Conservation (phyloP, 306 rosid species). For the Begonia peltatifolia region DNA sequence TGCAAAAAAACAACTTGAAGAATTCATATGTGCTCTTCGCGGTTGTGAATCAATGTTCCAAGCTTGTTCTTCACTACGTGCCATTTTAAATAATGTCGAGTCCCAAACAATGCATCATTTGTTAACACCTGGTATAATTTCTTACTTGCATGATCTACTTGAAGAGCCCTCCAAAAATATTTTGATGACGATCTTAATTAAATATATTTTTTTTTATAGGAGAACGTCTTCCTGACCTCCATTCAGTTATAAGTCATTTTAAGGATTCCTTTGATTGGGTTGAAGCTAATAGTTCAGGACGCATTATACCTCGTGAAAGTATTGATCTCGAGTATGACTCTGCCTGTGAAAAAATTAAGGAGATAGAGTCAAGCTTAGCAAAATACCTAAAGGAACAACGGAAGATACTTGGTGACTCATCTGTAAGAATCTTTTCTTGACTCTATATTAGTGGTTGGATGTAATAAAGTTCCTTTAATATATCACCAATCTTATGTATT, state of each 20-base stretch:
- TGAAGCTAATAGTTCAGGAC: constrained; percentile 85
- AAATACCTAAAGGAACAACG: constrained; percentile 57
- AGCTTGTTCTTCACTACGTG: constrained; percentile 53
- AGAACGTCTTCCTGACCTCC: constrained; percentile 56
- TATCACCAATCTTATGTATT: too few relatives aligned
- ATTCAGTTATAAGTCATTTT: constrained; percentile 47
- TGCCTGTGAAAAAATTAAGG: constrained; percentile 58
- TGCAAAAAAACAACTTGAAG: constrained; percentile 68
- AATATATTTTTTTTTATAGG: constrained; percentile 23
- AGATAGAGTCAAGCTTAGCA: constrained; percentile 38
- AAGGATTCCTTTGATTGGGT: constrained; percentile 93
- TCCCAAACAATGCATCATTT: constrained; percentile 50
- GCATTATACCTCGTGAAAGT: constrained; percentile 81
- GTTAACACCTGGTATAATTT: constrained; percentile 57
- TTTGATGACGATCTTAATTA: constrained; percentile 1
- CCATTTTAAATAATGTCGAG: constrained; percentile 42
- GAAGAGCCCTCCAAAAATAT: constrained; percentile 5
- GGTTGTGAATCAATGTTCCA: constrained; percentile 78
- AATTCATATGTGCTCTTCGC: constrained; percentile 62
- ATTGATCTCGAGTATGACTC: constrained; percentile 67
- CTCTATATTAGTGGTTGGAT: too few relatives aligned
- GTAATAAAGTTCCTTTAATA: too few relatives aligned
- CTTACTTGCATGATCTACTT: too few relatives aligned
- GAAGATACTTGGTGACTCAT: constrained; percentile 48
- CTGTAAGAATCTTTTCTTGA: constrained; percentile 25